phyloP scores from a whole-genome alignment of 345 rosid genomes.

The Noccaea caerulescens region DNA sequence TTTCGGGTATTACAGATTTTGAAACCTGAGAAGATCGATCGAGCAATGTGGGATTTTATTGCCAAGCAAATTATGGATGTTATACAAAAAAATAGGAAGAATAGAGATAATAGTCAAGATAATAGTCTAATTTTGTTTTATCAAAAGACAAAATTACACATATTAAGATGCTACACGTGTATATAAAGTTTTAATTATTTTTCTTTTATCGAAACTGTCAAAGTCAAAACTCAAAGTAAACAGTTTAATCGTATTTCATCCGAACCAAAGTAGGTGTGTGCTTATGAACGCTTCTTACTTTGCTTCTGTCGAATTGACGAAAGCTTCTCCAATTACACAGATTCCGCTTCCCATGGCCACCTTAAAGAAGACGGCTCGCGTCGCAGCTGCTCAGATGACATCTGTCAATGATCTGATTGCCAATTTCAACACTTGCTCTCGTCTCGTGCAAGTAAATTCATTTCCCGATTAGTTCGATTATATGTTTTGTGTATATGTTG shows the following conservation, averaged over 20 bases:
- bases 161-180: no score
- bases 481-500: not conserved
- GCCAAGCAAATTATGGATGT: no score
- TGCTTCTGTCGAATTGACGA: slow-evolving; percentile 5
- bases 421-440: slow-evolving; percentile 86
- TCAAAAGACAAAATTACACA: no score
- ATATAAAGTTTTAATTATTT: no score
- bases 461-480: not conserved
- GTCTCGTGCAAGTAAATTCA: slow-evolving; percentile 68
- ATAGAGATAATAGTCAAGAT: no score
- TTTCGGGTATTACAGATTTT: no score
- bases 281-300: slow-evolving; percentile 25
- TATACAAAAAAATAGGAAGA: no score
- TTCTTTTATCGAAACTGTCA: no score
- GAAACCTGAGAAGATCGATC: no score
- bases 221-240: not conserved
- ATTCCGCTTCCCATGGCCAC: slow-evolving; percentile 33
- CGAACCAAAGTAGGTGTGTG: not conserved
- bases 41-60: no score
- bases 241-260: not conserved
- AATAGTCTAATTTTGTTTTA: no score
- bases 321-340: slow-evolving; percentile 36
- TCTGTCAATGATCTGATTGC: slow-evolving; percentile 79
- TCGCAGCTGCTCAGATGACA: slow-evolving; percentile 98
- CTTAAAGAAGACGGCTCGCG: slow-evolving; percentile 63